Base-by-base conservation (phyloP, 352 stramenopile genomes). In the Aphanomyces astaci region DNA sequence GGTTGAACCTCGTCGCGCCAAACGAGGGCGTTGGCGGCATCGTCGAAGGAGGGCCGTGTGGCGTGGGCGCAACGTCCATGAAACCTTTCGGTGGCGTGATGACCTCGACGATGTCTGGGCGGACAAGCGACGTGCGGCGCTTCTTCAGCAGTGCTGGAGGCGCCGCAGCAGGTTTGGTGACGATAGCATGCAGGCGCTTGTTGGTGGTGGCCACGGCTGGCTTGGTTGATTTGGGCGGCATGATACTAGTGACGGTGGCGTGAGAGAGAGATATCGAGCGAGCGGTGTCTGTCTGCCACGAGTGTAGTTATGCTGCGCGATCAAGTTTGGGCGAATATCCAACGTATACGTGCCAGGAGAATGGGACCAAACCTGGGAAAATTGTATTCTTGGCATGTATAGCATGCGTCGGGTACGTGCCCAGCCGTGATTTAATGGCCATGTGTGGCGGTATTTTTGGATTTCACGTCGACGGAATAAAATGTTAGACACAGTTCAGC, bases 21-120 rank as follows among this genome's bases (percentile, higher is more conserved):
- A 91, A 92, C 22, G 85, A 84, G 0, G 86, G 86, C 10, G 86
- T 95, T n/a, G 86, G 84, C 7, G 86, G 86, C 81, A 95, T 95
- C 32, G 84, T 85, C 0, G 76, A 72, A 24, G 89, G 77, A 0
- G 86, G 86, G 0, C 83, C 84, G 56, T 91, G 80, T 15, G 86
- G 86, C 19, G 86, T 95, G 48, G 86, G 86, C n/a, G 86, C 83
- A 19, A 88, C 78, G 28, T 87, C 80, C 17, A 60, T 43, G 43
- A 45, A 60, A 17, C 11, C 25, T 36, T 59, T 59, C 5, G 51
- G 51, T 25, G 51, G 51, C 25, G 51, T 59, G 17, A 59, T 30
- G 51, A 59, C 24, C 5, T 53, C 45, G 13, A 53, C 45, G 45
- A 25, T 53, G 45, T n/a, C 13, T 24, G 45, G 9, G 13, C 13